Conservation (phyloP, 1,284 basidiomycete genomes). For the Rhodofomes roseus region DNA sequence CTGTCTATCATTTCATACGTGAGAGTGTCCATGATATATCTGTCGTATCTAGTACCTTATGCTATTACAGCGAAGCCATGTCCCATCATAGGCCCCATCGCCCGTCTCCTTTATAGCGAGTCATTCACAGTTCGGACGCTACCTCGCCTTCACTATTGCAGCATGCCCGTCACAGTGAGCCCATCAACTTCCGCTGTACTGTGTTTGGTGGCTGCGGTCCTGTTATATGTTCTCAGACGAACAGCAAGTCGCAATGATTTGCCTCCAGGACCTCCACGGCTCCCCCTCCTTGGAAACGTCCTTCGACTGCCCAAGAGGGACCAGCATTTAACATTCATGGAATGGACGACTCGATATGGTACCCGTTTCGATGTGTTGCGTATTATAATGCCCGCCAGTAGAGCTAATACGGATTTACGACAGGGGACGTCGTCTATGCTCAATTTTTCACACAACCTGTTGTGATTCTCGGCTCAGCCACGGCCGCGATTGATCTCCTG, state of each 20-base stretch:
- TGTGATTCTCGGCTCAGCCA: slow-evolving; percentile 16
- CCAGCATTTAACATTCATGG: slow-evolving; percentile 37
- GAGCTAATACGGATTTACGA: too few relatives aligned
- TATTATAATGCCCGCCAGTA: slow-evolving; percentile 36
- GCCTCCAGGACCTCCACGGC: slow-evolving; percentile 44
- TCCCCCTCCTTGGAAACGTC: slow-evolving; percentile 46
- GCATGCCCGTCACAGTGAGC: too few relatives aligned
- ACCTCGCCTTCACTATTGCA: too few relatives aligned
- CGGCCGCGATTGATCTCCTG: slow-evolving; percentile 17
- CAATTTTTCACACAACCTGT: slow-evolving; percentile 3
- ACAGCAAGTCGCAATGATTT: background rate
- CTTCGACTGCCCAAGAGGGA: slow-evolving; percentile 38
- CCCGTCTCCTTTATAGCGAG: too few relatives aligned
- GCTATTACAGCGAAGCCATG: too few relatives aligned
- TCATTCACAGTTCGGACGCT: too few relatives aligned
- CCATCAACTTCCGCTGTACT: too few relatives aligned
- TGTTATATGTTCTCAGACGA: background rate
- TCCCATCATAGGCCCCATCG: too few relatives aligned
- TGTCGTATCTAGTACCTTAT: too few relatives aligned
- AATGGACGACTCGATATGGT: slow-evolving; percentile 14
- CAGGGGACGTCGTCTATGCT: slow-evolving; percentile 19
- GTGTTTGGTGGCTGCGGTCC: too few relatives aligned
- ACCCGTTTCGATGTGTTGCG: slow-evolving; percentile 11
- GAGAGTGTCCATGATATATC: too few relatives aligned
- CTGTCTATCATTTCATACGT: too few relatives aligned